These are phyloP conservation scores for Ceratobasidium sp. DNA, from an alignment of 1,284 basidiomycete species.

Conservation along the genomic window DNA sequence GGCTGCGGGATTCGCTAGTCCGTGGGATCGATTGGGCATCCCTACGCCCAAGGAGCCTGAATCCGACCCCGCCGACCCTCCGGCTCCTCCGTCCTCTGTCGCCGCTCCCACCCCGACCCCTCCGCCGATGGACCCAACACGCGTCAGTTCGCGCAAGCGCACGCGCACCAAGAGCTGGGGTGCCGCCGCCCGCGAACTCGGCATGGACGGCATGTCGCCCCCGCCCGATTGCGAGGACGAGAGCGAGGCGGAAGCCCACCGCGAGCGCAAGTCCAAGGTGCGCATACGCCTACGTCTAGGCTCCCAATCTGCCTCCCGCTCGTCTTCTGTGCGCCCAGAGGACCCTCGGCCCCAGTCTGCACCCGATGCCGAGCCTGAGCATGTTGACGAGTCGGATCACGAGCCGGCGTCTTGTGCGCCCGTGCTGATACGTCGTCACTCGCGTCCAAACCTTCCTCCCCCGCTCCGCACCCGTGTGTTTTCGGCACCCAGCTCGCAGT, in stretches of 20 bases:
- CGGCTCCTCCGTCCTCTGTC: conserved; percentile 10
- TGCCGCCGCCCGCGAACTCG: conserved; percentile 35
- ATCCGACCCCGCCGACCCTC: background rate
- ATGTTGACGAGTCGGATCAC: conserved; percentile 17
- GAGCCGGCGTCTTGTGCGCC: conserved; percentile 1
- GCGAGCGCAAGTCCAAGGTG: conserved; percentile 25
- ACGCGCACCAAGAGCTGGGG: conserved; percentile 39
- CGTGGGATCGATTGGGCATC: conserved; percentile 40
- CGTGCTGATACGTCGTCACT: background rate
- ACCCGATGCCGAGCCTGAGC: conserved; percentile 6
- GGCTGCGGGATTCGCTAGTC: conserved; percentile 35
- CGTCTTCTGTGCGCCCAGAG: conserved; percentile 21
- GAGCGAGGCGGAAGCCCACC: conserved; percentile 28
- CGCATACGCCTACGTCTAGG: conserved; percentile 37
- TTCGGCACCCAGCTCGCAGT: conserved; percentile 23
- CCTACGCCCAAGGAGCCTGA: conserved; percentile 37
- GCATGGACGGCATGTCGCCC: conserved; percentile 38
- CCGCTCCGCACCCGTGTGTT: conserved; percentile 10
- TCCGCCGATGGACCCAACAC: conserved; percentile 5
- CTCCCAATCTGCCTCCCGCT: conserved; percentile 21
- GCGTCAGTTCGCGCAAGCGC: conserved; percentile 35
- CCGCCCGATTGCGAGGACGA: conserved; percentile 21
- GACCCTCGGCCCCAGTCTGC: conserved; percentile 16
- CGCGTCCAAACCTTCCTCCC: background rate
- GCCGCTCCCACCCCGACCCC: background rate